These are phyloP conservation scores for Paramecium sonneborni DNA, from an alignment of 73 alveolate genomes.

Conservation along the genomic window DNA sequence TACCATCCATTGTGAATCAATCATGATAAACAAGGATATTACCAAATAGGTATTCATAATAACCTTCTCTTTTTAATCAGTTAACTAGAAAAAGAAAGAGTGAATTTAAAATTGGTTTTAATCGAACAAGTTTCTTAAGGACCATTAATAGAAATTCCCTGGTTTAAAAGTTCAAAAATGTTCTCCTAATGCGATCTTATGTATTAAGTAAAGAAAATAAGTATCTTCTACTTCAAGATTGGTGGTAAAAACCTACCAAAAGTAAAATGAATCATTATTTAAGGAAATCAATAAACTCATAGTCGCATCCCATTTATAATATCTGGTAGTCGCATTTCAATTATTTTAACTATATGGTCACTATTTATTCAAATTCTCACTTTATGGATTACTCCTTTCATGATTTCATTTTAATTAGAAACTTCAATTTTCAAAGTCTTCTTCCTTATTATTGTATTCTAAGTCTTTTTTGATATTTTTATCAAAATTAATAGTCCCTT, in stretches of 20 bases:
- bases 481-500: neutral
- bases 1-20: neutral
- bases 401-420: conserved; percentile 5
- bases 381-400: conserved; percentile 22
- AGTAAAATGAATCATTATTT: neutral
- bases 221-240: neutral
- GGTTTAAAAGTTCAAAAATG: neutral
- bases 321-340: neutral
- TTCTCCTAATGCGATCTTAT: neutral
- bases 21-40: neutral
- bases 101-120: neutral
- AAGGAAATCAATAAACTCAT: neutral
- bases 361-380: neutral
- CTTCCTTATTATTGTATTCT: neutral
- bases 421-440: neutral
- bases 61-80: neutral
- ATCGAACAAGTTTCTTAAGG: conserved; percentile 10
- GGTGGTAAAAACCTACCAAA: neutral
- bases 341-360: neutral
- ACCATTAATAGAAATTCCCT: conserved; percentile 9
- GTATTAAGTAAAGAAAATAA: neutral
- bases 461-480: neutral
- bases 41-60: neutral
- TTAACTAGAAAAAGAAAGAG: neutral
- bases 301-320: neutral